phyloP scores from a whole-genome alignment of 805 yeast species.

The Scheffersomyces coipomensis region DNA sequence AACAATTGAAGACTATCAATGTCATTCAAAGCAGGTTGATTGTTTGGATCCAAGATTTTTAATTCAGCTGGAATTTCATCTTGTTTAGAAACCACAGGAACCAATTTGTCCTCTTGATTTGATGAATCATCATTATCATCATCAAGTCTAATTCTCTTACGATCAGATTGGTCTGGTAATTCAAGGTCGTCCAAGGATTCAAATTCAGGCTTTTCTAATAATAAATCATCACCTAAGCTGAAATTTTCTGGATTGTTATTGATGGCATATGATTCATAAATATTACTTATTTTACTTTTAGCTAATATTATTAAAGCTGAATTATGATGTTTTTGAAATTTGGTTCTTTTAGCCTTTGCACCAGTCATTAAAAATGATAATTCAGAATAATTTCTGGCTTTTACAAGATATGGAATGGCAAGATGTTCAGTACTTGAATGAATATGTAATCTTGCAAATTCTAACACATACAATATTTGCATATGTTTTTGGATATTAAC shows the following conservation, averaged over 20 bases:
- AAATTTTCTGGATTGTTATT: slow-evolving; percentile 52
- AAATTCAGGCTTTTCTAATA: slow-evolving; percentile 72
- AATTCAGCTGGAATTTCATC: slow-evolving; percentile 62
- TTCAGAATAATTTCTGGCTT: slow-evolving; percentile 58
- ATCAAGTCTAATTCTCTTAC: slow-evolving; percentile 42
- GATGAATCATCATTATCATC: slow-evolving; percentile 19
- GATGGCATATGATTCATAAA: slow-evolving; percentile 17
- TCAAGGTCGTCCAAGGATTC: slow-evolving; percentile 55
- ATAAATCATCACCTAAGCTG: slow-evolving; percentile 68
- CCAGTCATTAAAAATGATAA: slow-evolving; percentile 76
- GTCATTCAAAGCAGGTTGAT: slow-evolving; percentile 71
- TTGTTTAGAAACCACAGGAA: slow-evolving; percentile 63
- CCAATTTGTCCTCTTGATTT: slow-evolving; percentile 31
- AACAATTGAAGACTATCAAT: slow-evolving; percentile 75
- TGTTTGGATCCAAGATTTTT: slow-evolving; percentile 67
- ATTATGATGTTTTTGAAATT: slow-evolving; percentile 69
- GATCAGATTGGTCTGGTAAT: slow-evolving; percentile 30
- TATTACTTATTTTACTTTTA: slow-evolving; percentile 34
- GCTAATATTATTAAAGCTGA: slow-evolving; percentile 80
- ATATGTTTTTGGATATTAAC: slow-evolving; percentile 33
- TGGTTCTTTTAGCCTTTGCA: slow-evolving; percentile 83
- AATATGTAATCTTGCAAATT: slow-evolving; percentile 61
- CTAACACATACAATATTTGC: slow-evolving; percentile 56
- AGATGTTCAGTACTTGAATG: slow-evolving; percentile 65
- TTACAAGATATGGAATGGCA: slow-evolving; percentile 51